A percentile compares a stretch with the other conserved stretches of the same genome.
Conservation (phyloP, 805 yeast species). For the Pichia kluyveri region DNA sequence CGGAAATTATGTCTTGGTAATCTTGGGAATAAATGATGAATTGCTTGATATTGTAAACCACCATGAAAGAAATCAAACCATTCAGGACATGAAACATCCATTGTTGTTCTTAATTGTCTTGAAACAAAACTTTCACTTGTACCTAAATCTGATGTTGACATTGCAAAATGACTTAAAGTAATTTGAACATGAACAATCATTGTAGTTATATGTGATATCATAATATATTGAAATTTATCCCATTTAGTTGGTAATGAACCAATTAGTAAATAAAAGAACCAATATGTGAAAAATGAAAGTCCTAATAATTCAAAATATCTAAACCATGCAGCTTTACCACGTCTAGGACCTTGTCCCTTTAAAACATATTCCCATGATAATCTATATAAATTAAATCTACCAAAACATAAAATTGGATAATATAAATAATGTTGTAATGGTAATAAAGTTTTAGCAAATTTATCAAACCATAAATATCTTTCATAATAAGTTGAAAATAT, state of each 20-base stretch:
- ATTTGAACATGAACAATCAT: constrained; percentile 94
- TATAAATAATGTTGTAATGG: constrained; percentile 61
- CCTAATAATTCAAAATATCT: constrained; percentile 73
- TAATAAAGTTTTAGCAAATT: constrained; percentile 46
- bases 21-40: constrained; percentile 85
- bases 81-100: constrained; percentile 91
- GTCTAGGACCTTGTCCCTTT: constrained; percentile 67
- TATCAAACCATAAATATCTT: constrained; percentile 56
- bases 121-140: constrained; percentile 69
- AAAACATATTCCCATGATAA: constrained; percentile 72
- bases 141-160: constrained; percentile 86
- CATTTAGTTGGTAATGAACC: constrained; percentile 43
- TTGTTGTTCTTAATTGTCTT: constrained; percentile 80
- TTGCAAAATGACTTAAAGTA: constrained; percentile 83
- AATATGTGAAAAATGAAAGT: constrained; percentile 57
- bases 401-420: constrained; percentile 74
- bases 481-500: constrained; percentile 79
- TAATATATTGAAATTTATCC: constrained; percentile 47
- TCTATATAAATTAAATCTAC: constrained; percentile 77
- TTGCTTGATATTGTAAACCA: constrained; percentile 85
- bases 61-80: constrained; percentile 92
- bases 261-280: constrained; percentile 70
- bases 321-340: constrained; percentile 82
- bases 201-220: constrained; percentile 72
- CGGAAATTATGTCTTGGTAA: constrained; percentile 84